phyloP scores from a whole-genome alignment of 495 filamentous ascomycete genomes.

The Entonaema liquescens region DNA sequence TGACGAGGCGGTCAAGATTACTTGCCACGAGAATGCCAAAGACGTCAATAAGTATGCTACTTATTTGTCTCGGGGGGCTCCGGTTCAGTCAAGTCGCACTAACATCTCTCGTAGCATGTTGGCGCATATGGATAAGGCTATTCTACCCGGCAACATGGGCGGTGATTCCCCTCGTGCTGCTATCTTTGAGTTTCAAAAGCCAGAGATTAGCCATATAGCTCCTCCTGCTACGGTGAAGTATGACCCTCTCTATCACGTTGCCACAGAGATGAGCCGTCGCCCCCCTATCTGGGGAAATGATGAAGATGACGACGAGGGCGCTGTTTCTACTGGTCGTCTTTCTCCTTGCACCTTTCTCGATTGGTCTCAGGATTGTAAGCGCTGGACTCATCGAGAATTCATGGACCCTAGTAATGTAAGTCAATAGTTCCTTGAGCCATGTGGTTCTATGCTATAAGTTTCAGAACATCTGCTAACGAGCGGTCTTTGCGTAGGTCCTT shows the following conservation, averaged over 20 bases:
- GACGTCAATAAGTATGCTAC: conserved; percentile 26
- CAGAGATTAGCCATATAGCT: conserved; percentile 15
- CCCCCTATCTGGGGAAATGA: conserved; percentile 4
- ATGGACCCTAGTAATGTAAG: conserved; percentile 29
- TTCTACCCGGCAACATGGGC: conserved; percentile 15
- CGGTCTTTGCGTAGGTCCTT: conserved; percentile 4
- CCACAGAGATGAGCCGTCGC: background rate
- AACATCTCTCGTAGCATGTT: conserved; percentile 27
- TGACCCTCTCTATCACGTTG: background rate
- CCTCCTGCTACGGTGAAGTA: conserved; percentile 8
- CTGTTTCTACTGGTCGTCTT: conserved; percentile 25
- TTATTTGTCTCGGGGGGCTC: background rate
- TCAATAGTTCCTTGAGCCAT: background rate
- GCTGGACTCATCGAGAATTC: conserved; percentile 7
- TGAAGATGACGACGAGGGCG: conserved; percentile 40
- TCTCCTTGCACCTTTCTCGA: conserved; percentile 38
- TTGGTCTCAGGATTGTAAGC: conserved; percentile 22
- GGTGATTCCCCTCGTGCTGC: conserved; percentile 24
- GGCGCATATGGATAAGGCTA: conserved; percentile 21
- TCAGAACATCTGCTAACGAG: background rate
- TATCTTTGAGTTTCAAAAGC: conserved; percentile 28
- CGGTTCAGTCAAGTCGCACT: too few relatives aligned
- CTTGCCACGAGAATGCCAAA: background rate
- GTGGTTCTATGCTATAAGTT: background rate
- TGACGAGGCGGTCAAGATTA: background rate